Conservation (phyloP, 805 yeast species). For the Candida alai region DNA sequence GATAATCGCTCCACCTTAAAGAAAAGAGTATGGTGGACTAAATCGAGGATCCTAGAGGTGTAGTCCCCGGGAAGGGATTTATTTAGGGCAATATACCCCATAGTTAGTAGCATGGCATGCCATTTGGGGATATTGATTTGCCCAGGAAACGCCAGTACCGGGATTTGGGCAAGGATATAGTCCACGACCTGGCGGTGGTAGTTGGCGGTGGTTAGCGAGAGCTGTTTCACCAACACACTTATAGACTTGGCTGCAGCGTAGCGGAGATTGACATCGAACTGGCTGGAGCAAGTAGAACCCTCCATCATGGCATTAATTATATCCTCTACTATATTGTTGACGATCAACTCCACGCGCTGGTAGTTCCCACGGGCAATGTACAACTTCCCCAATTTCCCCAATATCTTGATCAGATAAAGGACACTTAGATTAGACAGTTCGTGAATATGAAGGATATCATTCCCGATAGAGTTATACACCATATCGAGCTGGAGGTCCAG, state of each 20-base stretch:
- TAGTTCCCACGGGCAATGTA: constrained; percentile 23
- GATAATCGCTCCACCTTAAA: constrained; percentile 56
- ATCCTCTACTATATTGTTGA: constrained; percentile 44
- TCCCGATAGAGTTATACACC: constrained; percentile 15
- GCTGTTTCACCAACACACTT: constrained; percentile 41
- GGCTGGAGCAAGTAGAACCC: too few relatives aligned
- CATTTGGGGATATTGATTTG: constrained; percentile 34
- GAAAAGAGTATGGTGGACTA: constrained; percentile 45
- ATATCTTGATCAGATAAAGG: constrained; percentile 29
- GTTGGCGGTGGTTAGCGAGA: constrained; percentile 30
- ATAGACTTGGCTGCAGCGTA: constrained; percentile 65
- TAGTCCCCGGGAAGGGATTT: constrained; percentile 20
- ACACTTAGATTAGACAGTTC: constrained; percentile 15
- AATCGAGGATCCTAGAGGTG: constrained; percentile 24
- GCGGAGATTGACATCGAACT: constrained; percentile 52
- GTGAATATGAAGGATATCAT: constrained; percentile 16
- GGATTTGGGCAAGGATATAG: constrained; percentile 27
- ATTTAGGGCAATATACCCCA: constrained; percentile 44
- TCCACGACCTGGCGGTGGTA: constrained; percentile 41
- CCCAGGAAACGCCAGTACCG: constrained; percentile 10
- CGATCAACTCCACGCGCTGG: constrained; percentile 42
- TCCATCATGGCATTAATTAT: constrained; percentile 28
- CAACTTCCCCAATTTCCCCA: constrained; percentile 33
- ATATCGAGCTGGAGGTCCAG: constrained; percentile 6
- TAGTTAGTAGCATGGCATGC: constrained; percentile 56